Evolutionary conservation across 169 alveolate genomes (phyloP).

Genomic region (Prorocentrum cordatum): DNA sequence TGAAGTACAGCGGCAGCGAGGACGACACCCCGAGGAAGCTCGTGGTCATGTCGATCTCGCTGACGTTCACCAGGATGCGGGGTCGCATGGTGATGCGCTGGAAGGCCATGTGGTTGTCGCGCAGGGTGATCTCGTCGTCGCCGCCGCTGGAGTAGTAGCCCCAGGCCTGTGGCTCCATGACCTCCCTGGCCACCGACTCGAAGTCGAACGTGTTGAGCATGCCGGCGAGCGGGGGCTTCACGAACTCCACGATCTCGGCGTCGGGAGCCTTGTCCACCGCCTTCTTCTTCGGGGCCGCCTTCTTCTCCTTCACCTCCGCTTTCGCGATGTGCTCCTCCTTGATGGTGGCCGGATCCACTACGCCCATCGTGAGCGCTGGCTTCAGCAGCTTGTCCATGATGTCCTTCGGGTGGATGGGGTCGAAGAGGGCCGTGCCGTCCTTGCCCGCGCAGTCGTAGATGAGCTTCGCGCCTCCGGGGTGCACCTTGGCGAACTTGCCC

Average conservation of each 20-base stretch:
- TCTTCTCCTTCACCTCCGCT: not conserved
- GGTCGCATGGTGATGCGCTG: slow-evolving; percentile 70
- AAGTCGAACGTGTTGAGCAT: slow-evolving; percentile 3
- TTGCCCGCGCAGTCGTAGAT: slow-evolving; percentile 40
- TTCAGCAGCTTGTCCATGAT: slow-evolving; percentile 70
- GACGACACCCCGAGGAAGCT: slow-evolving; percentile 13
- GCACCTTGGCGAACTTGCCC: slow-evolving; percentile 64
- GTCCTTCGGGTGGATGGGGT: slow-evolving; percentile 67
- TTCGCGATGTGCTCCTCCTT: not conserved
- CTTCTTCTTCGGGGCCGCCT: not conserved
- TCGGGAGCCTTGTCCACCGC: not conserved
- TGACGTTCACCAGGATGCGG: slow-evolving; percentile 56
- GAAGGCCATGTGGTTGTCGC: slow-evolving; percentile 40
- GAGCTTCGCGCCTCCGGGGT: slow-evolving; percentile 66
- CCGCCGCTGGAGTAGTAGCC: slow-evolving; percentile 13
- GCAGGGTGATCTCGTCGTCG: slow-evolving; percentile 12
- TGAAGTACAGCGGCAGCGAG: slow-evolving; percentile 46
- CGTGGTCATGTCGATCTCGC: slow-evolving; percentile 66
- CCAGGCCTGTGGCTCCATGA: not conserved
- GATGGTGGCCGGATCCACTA: slow-evolving; percentile 36
- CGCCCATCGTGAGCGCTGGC: slow-evolving; percentile 68
- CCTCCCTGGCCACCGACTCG: slow-evolving; percentile 3
- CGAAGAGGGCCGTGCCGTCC: slow-evolving; percentile 46
- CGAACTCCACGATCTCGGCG: not conserved
- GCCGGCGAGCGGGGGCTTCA: not conserved